Percentiles rank a stretch among this genome's conserved stretches.
These are phyloP conservation scores for Diaporthe sp. DNA, from an alignment of 2,329 filamentous ascomycete genomes.

Conservation along the genomic window DNA sequence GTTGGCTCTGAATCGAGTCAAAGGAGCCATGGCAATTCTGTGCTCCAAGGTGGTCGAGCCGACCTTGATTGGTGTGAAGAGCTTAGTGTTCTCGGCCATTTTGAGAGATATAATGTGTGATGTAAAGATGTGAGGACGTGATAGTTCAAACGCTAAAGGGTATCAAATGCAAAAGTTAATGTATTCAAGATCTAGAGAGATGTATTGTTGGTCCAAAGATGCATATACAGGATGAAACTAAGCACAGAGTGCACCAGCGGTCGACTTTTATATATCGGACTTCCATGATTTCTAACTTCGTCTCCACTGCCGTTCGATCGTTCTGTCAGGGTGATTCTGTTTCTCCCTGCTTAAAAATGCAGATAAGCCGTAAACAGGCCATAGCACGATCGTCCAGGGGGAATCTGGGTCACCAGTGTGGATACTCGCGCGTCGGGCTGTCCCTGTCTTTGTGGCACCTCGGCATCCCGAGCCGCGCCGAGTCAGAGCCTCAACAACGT, in stretches of 20 bases:
- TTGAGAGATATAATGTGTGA: neutral
- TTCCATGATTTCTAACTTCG: constrained; percentile 9
- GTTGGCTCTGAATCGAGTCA: constrained; percentile 66
- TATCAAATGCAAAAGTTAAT: neutral
- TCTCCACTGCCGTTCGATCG: constrained; percentile 2
- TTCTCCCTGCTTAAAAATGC: constrained; percentile 31
- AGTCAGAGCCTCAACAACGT: constrained; percentile 18
- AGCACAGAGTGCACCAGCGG: neutral
- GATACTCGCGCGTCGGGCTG: neutral
- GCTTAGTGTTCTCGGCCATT: constrained; percentile 45
- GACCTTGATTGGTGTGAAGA: constrained; percentile 58
- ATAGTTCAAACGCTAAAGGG: neutral
- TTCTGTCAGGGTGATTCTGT: neutral
- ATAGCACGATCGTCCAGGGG: neutral
- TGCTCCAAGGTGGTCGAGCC: constrained; percentile 56
- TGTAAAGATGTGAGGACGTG: neutral
- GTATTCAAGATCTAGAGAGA: neutral
- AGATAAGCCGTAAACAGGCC: constrained; percentile 1
- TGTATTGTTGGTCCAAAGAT: neutral
- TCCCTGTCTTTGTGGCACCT: constrained; percentile 21
- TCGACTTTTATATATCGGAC: constrained; percentile 13
- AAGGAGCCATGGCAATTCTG: constrained; percentile 66
- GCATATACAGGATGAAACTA: no score
- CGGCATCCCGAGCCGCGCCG: constrained; percentile 19
- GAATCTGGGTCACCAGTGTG: constrained; percentile 19